A percentile compares a stretch with the other conserved stretches of the same genome.
Conservation (phyloP, 345 rosid genomes). For the Populus ilicifolia region DNA sequence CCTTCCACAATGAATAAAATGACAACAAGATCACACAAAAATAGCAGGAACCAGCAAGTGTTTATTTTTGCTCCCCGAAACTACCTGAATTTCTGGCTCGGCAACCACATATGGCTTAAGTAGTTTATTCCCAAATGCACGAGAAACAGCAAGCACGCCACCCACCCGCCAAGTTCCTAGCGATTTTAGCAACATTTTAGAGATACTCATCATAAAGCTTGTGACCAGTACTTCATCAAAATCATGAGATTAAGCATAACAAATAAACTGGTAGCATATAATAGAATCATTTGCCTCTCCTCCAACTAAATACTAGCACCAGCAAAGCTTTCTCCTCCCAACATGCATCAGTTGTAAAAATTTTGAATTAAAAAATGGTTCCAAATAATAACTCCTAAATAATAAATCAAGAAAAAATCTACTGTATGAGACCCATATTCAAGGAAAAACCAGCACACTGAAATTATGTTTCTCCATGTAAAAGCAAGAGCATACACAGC, state of each 20-base stretch:
- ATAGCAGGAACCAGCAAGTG: neutral
- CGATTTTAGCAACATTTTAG: slow-evolving; percentile 2
- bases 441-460: neutral
- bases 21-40: neutral
- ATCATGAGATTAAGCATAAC: neutral
- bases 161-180: slow-evolving; percentile 56
- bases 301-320: neutral
- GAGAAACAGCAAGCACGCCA: slow-evolving; percentile 54
- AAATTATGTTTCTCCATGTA: neutral
- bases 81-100: slow-evolving; percentile 65
- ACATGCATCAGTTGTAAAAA: neutral
- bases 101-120: slow-evolving; percentile 61
- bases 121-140: slow-evolving; percentile 61
- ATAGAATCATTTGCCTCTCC: neutral
- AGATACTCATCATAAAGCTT: too few species aligned
- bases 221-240: too few species aligned
- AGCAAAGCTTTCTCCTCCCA: neutral
- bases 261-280: neutral
- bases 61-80: neutral
- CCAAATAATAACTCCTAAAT: neutral
- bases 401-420: neutral
- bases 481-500: neutral
- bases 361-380: neutral
- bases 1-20: too few species aligned
- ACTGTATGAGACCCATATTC: neutral